Base-by-base conservation (phyloP, 2,329 filamentous ascomycete genomes). In the Fusarium praegraminearum region DNA sequence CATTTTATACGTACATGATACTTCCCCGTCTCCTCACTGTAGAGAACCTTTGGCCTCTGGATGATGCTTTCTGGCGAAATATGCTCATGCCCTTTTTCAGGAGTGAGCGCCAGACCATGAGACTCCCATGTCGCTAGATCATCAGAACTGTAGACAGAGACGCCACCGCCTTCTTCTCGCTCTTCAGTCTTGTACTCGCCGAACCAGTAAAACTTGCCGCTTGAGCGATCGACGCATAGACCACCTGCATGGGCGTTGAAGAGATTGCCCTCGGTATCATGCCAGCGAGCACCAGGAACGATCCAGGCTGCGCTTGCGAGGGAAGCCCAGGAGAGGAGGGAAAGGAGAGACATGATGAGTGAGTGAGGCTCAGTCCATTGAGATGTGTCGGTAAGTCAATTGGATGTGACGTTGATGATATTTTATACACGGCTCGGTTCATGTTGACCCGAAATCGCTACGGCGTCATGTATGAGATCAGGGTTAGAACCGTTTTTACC, bases 201-300 rank as follows among this genome's bases (percentile, higher is more conserved):
- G 58, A 89, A 90, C 82, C 83, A 85, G 77, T 84, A 90, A 74
- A 88, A 90, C 62, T 82, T 86, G 18, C 84, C 84, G 0, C 82
- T 82, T 7, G 82, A 81, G 40, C 84, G 76, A 41, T 89, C 86
- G 1, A 85, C 74, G 1, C 83, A 83, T 9, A 90, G 79, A 15
- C 83, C 84, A 2, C 88, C 88, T 2, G 88, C 88, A 73, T 90
- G 88, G 2, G 87, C 87, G 54, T 88, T 90, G 55, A 90, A 83
- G 15, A 89, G 74, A n/a, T 85, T 83, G 1, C 87, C 87, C 4
- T 87, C 82, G 0, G 86, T 90, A 67, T 89, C 88, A 20, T 78
- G 81, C 88, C 88, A 90, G 74, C 87, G 80, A 0, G 82, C 87
- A 5, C 87, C 88, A 0, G 88, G 88, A 4, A 89, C 87, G 49